Percentiles rank a stretch among this genome's conserved stretches.
These are phyloP conservation scores for Microglena sp. DNA, from an alignment of 139 green algal species.

Conservation along the genomic window DNA sequence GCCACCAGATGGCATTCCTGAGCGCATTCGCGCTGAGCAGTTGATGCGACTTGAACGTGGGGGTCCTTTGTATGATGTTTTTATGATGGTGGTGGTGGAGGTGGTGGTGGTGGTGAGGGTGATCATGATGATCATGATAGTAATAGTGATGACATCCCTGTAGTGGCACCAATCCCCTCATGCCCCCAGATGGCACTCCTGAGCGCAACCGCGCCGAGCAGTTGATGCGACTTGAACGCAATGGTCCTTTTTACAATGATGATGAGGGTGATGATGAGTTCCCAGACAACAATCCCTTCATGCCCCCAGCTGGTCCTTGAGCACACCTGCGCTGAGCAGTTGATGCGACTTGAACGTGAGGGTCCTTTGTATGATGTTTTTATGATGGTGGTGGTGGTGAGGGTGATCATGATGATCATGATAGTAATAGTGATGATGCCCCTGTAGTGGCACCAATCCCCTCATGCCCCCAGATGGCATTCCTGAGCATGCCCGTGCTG, in stretches of 20 bases:
- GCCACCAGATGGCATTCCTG: conserved; percentile 33
- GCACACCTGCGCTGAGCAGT: conserved; percentile 31
- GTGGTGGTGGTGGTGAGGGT: no score
- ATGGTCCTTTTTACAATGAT: no score
- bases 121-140: no score
- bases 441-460: conserved; percentile 61
- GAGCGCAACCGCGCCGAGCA: conserved; percentile 38
- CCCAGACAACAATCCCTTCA: conserved; percentile 59
- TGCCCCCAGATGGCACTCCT: conserved; percentile 43
- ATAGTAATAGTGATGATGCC: no score
- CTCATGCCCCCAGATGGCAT: conserved; percentile 56
- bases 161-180: conserved; percentile 58
- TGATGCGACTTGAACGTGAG: conserved; percentile 72
- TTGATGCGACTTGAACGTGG: conserved; percentile 71
- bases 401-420: no score
- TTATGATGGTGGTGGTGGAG: no score
- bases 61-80: no score
- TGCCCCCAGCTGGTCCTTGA: conserved; percentile 43
- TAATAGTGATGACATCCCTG: conserved; percentile 65
- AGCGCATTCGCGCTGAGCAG: conserved; percentile 32
- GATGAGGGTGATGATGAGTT: conserved; percentile 66
- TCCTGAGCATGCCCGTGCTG: conserved; percentile 30
- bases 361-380: no score
- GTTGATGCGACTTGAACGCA: conserved; percentile 72
- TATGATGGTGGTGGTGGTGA: no score